Conservation (phyloP, 495 filamentous ascomycete genomes). For the Hypoxylon fragiforme region DNA sequence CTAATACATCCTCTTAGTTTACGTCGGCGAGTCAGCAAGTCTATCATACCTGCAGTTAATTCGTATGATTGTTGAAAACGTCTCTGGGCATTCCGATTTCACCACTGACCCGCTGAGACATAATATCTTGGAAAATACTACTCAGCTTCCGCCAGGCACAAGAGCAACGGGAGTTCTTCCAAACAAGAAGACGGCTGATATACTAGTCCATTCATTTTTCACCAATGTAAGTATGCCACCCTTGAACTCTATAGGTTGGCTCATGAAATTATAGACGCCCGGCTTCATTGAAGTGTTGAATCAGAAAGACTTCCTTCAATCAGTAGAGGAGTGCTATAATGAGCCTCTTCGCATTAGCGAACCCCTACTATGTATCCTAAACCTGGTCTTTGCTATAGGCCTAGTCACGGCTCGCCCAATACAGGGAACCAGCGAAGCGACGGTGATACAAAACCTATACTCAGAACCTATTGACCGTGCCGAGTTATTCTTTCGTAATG, state of each 20-base stretch:
- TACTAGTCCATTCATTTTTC: slow-evolving; percentile 63
- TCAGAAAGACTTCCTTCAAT: slow-evolving; percentile 50
- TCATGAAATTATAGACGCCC: slow-evolving; percentile 49
- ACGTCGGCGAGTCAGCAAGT: slow-evolving; percentile 74
- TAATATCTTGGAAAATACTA: slow-evolving; percentile 66
- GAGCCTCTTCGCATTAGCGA: slow-evolving; percentile 54
- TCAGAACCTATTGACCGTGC: slow-evolving; percentile 51
- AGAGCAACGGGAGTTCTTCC: slow-evolving; percentile 56
- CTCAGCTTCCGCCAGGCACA: slow-evolving; percentile 50
- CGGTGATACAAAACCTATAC: slow-evolving; percentile 55
- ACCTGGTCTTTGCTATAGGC: slow-evolving; percentile 63
- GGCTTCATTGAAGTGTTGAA: slow-evolving; percentile 61
- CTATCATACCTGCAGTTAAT: slow-evolving; percentile 73
- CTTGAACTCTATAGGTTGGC: not conserved
- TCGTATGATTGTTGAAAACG: slow-evolving; percentile 70
- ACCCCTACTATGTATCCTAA: slow-evolving; percentile 57
- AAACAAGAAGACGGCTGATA: slow-evolving; percentile 54
- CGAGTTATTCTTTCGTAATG: slow-evolving; percentile 62
- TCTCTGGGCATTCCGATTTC: slow-evolving; percentile 66
- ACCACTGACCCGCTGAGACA: slow-evolving; percentile 70
- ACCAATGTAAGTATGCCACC: slow-evolving; percentile 52
- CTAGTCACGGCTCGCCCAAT: slow-evolving; percentile 58
- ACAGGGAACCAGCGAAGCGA: slow-evolving; percentile 50
- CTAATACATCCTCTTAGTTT: slow-evolving; percentile 47
- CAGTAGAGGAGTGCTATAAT: slow-evolving; percentile 55